These are phyloP conservation scores for Colletotrichum brevisporum DNA, from an alignment of 2,329 filamentous ascomycete species.

Conservation along the genomic window DNA sequence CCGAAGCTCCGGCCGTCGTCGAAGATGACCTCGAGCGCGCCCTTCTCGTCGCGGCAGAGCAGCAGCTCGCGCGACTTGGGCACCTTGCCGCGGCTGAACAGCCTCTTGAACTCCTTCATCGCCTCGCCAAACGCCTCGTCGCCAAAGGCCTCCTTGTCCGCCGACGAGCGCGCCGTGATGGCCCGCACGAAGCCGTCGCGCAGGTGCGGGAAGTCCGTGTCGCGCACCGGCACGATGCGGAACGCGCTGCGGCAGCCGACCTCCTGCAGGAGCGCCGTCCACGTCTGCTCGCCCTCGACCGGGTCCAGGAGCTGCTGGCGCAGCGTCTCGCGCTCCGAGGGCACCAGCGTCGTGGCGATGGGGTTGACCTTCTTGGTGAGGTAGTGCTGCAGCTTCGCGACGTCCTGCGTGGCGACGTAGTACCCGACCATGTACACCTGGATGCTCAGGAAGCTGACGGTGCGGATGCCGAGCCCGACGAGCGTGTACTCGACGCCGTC, in stretches of 20 bases:
- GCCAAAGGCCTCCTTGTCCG: constrained; percentile 66
- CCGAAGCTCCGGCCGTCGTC: constrained; percentile 65
- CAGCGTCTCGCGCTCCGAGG: constrained; percentile 83
- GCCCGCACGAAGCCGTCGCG: constrained; percentile 92
- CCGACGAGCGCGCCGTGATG: constrained; percentile 80
- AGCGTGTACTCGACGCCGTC: constrained; percentile 83
- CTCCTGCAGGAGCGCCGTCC: constrained; percentile 78
- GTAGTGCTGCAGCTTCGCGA: constrained; percentile 83
- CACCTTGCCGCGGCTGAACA: constrained; percentile 87
- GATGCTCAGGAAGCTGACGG: constrained; percentile 89
- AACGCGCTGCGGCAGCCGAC: constrained; percentile 81
- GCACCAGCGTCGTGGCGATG: constrained; percentile 85
- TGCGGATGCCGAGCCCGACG: constrained; percentile 88
- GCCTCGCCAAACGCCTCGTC: constrained; percentile 84
- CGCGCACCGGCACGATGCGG: constrained; percentile 89
- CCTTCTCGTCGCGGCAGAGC: constrained; percentile 75
- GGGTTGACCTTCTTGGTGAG: constrained; percentile 83
- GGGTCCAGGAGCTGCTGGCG: constrained; percentile 79
- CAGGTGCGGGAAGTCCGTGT: constrained; percentile 94
- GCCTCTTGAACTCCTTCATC: constrained; percentile 81
- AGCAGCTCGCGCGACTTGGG: constrained; percentile 86
- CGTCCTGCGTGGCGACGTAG: constrained; percentile 88
- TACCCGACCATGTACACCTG: constrained; percentile 96
- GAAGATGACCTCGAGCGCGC: constrained; percentile 77
- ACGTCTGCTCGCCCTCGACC: constrained; percentile 77